Conservation (phyloP, 2,329 filamentous ascomycete species). For the Fusarium bactridioides region DNA sequence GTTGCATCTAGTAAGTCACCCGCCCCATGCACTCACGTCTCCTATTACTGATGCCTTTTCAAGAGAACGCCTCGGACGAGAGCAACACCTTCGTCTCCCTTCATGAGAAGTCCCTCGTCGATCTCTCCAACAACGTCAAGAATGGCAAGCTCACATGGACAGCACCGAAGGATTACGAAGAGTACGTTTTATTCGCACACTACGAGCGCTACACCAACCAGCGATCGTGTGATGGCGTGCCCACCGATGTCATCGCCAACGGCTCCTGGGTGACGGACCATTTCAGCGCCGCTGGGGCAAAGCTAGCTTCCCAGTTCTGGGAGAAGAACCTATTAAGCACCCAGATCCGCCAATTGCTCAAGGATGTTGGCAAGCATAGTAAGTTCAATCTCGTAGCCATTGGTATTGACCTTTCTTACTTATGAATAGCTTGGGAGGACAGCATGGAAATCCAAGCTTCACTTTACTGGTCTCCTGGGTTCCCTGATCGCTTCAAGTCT, state of each 20-base stretch:
- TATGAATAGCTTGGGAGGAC: background rate
- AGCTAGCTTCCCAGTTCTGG: background rate
- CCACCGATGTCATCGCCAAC: background rate
- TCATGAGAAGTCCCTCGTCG: background rate
- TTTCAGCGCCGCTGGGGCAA: background rate
- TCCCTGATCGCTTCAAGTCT: background rate
- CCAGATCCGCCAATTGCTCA: accelerated
- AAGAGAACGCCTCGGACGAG: accelerated
- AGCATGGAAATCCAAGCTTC: background rate
- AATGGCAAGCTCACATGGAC: background rate
- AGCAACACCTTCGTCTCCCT: accelerated
- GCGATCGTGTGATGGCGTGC: background rate
- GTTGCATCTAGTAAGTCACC: background rate
- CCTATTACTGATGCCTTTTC: background rate
- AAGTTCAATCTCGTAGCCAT: background rate
- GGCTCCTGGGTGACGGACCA: background rate
- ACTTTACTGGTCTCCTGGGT: background rate
- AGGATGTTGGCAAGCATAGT: background rate
- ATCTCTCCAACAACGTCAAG: background rate
- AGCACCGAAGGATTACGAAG: accelerated
- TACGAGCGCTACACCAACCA: background rate
- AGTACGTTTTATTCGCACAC: background rate
- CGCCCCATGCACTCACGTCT: too few relatives aligned
- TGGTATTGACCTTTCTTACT: background rate
- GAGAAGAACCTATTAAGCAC: background rate